Conservation (phyloP, 768 basidiomycete genomes). For the Psilocybe cyanescens region DNA sequence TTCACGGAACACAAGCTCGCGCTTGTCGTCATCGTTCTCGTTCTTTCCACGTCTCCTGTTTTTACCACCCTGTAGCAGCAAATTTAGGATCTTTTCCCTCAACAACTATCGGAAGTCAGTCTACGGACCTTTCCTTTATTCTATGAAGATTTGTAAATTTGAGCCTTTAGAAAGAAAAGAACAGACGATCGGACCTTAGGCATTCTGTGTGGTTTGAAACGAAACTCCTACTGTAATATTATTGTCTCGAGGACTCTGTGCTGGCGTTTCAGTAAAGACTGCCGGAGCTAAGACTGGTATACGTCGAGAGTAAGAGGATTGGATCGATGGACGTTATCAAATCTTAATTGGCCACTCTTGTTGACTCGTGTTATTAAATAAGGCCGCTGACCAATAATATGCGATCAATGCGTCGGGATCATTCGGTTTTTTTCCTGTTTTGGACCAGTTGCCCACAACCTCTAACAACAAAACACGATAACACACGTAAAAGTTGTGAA, state of each 20-base stretch:
- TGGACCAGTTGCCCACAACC: background rate
- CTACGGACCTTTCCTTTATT: slow-evolving; percentile 19
- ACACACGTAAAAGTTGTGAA: too few species aligned
- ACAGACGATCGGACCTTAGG: slow-evolving; percentile 10
- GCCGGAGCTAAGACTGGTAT: background rate
- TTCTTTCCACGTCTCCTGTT: slow-evolving; percentile 99
- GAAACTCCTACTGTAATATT: background rate
- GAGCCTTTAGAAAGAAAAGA: background rate
- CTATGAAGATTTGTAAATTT: slow-evolving; percentile 4
- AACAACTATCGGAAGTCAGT: background rate
- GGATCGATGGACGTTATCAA: slow-evolving; percentile 22
- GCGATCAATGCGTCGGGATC: background rate
- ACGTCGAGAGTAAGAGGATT: background rate
- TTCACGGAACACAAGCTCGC: slow-evolving; percentile 97
- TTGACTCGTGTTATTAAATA: slow-evolving; percentile 15
- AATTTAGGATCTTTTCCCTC: background rate
- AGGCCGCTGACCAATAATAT: slow-evolving; percentile 13
- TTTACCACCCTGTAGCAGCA: slow-evolving; percentile 82
- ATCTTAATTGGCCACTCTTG: slow-evolving; percentile 11
- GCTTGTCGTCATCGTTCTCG: slow-evolving; percentile 98
- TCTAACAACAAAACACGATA: background rate
- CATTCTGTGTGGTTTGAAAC: background rate
- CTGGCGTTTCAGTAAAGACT: background rate
- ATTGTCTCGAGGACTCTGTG: background rate
- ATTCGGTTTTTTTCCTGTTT: background rate